Conservation (phyloP, 2,329 filamentous ascomycete species). For the Nemania sp. region DNA sequence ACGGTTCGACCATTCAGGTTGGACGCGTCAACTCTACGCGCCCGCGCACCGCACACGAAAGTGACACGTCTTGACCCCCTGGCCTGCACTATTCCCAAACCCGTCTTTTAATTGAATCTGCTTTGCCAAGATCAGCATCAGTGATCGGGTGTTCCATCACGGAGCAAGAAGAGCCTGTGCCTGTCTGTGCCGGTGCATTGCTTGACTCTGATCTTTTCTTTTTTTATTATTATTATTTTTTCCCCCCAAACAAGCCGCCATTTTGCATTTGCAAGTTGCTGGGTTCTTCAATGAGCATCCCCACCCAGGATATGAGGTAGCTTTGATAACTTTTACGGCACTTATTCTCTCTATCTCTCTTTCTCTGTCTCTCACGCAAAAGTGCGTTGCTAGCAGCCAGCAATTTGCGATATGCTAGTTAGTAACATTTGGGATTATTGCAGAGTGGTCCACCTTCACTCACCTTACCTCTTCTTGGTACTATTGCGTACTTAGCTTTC, state of each 20-base stretch:
- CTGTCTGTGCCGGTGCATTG: too few species aligned
- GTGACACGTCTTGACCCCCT: constrained; percentile 50
- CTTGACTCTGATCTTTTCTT: constrained; percentile 3
- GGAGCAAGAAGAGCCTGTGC: constrained; percentile 20
- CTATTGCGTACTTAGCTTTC: not conserved
- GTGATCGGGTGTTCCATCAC: constrained; percentile 20
- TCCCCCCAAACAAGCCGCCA: not conserved
- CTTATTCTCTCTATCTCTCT: not conserved
- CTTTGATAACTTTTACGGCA: not conserved
- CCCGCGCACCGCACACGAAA: constrained; percentile 54
- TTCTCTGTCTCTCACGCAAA: too few species aligned
- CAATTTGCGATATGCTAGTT: constrained; percentile 17
- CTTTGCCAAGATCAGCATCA: constrained; percentile 28
- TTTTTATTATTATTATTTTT: too few species aligned
- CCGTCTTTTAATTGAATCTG: constrained; percentile 52
- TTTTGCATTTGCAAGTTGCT: constrained; percentile 6
- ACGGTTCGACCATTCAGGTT: constrained; percentile 33
- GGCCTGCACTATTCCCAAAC: constrained; percentile 47
- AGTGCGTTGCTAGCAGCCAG: too few species aligned
- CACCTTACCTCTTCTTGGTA: not conserved
- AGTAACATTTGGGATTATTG: too few species aligned
- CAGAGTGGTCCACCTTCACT: not conserved
- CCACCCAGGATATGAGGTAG: not conserved
- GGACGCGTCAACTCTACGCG: constrained; percentile 41
- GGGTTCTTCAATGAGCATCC: not conserved